phyloP scores from a whole-genome alignment of 768 basidiomycete species.

The Sarcodon aspratus region DNA sequence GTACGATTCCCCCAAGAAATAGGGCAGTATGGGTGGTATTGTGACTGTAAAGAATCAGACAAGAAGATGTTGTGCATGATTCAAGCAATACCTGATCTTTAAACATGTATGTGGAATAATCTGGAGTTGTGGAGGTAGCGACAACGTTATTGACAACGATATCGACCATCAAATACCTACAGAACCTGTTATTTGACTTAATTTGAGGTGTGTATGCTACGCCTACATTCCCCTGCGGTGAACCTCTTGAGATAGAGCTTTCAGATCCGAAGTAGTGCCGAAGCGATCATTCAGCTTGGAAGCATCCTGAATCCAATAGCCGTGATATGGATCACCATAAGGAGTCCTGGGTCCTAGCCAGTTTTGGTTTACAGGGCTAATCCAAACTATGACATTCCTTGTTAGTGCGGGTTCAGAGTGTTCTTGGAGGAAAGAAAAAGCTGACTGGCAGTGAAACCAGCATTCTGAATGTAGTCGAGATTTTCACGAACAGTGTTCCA shows the following conservation, averaged over 20 bases:
- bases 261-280: constrained; percentile 64
- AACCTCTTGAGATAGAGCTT: constrained; percentile 49
- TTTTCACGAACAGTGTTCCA: constrained; percentile 66
- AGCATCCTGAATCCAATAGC: constrained; percentile 73
- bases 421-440: not conserved
- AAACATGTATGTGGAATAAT: constrained; percentile 59
- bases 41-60: constrained; percentile 21
- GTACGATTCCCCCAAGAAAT: constrained; percentile 61
- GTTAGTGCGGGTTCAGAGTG: too few relatives aligned
- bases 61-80: constrained; percentile 1
- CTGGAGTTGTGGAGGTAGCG: constrained; percentile 48
- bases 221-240: constrained; percentile 64
- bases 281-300: constrained; percentile 57
- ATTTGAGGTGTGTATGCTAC: not conserved
- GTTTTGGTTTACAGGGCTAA: constrained; percentile 72
- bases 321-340: constrained; percentile 80
- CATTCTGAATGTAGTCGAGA: constrained; percentile 77
- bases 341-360: constrained; percentile 57
- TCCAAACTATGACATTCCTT: constrained; percentile 48
- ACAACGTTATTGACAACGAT: constrained; percentile 83
- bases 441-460: constrained; percentile 70
- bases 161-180: constrained; percentile 75
- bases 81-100: constrained; percentile 36
- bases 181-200: not conserved
- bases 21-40: constrained; percentile 73